Conservation (phyloP, 805 yeast genomes). For the Candida gorgasii region DNA sequence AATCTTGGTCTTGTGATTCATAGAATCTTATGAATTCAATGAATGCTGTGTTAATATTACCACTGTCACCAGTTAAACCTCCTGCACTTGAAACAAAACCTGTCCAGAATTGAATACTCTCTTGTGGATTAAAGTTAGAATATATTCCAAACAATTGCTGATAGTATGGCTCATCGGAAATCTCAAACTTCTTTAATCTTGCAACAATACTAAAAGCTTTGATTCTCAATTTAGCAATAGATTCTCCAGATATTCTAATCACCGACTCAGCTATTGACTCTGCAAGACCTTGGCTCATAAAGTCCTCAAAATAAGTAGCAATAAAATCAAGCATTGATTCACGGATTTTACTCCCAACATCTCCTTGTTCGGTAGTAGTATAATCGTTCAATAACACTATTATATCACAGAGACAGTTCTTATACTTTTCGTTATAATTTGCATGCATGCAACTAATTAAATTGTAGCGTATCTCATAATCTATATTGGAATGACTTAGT, state of each 20-base stretch:
- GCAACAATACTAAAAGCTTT: conserved; percentile 38
- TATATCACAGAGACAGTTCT: conserved; percentile 7
- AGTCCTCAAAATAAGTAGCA: conserved; percentile 20
- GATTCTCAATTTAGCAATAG: conserved; percentile 54
- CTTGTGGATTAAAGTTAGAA: background rate
- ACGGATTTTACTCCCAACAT: conserved; percentile 83
- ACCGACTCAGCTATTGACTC: conserved; percentile 23
- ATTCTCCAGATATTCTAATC: conserved; percentile 62
- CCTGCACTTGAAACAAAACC: conserved; percentile 60
- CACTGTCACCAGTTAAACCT: conserved; percentile 51
- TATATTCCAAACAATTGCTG: conserved; percentile 7
- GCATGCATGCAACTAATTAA: conserved; percentile 24
- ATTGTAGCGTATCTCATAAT: conserved; percentile 29
- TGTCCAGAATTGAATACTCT: conserved; percentile 46
- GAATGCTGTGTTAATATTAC: conserved; percentile 45
- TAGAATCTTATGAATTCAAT: conserved; percentile 26
- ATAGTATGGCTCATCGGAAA: conserved; percentile 7
- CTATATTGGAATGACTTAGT: conserved; percentile 27
- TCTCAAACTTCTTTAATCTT: conserved; percentile 23
- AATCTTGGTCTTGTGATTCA: background rate
- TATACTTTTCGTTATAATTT: background rate
- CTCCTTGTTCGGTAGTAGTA: conserved; percentile 79
- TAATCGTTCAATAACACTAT: conserved; percentile 66
- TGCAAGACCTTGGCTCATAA: background rate
- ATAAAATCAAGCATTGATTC: conserved; percentile 48